Evolutionary conservation across 371 early-diverging fungal species (phyloP).

Genomic region (Funneliformis caledonium): DNA sequence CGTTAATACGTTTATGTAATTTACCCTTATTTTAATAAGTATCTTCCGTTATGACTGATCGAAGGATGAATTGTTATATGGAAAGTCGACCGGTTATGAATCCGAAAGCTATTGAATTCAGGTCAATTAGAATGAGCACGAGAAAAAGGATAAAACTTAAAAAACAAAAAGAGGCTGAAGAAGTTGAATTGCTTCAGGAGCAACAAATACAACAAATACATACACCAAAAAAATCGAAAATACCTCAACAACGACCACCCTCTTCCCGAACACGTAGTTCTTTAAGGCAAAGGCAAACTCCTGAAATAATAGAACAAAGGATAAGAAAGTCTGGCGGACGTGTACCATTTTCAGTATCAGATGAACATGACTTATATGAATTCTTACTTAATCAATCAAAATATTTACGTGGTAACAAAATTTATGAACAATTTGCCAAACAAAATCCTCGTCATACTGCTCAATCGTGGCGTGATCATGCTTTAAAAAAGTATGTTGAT

Average conservation of each 20-base stretch:
- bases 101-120: not conserved
- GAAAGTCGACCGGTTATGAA: not conserved
- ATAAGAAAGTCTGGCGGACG: not conserved
- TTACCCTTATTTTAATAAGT: not conserved
- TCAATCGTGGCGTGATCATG: slow-evolving; percentile 10
- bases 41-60: not conserved
- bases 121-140: not conserved
- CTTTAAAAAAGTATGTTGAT: not conserved
- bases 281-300: not conserved
- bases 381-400: not conserved
- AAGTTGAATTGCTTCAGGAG: not conserved
- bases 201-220: not conserved
- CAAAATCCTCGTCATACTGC: slow-evolving; percentile 23
- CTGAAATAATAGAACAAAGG: not conserved
- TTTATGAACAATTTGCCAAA: slow-evolving; percentile 4
- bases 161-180: not conserved
- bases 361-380: not conserved
- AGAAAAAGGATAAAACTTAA: not conserved
- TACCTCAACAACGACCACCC: not conserved
- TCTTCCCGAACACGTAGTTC: not conserved
- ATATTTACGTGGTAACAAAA: slow-evolving; percentile 3
- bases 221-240: not conserved
- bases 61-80: not conserved
- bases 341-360: not conserved
- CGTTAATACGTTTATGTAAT: not conserved